phyloP scores from a whole-genome alignment of 2,329 filamentous ascomycete species.

The Ceratocystis cubensis region DNA sequence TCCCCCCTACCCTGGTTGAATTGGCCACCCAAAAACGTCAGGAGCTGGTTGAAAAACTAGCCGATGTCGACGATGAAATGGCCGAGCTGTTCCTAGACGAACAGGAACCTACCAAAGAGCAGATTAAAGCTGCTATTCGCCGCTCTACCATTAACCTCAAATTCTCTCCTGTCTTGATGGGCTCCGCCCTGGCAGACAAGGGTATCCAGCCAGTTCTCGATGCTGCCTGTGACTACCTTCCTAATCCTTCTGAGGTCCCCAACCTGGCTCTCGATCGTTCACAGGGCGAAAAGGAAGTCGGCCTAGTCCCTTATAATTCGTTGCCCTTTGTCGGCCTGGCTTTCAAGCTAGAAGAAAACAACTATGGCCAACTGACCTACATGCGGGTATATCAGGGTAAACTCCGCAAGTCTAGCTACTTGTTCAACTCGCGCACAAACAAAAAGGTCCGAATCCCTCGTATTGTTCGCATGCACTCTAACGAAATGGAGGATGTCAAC shows the following conservation, averaged over 20 bases:
- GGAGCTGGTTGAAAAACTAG: constrained; percentile 83
- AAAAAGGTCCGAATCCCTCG: constrained; percentile 95
- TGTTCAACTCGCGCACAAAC: constrained; percentile 86
- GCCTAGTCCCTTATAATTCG: constrained; percentile 84
- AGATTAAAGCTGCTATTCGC: constrained; percentile 88
- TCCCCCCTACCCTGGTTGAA: constrained; percentile 67
- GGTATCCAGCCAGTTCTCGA: constrained; percentile 93
- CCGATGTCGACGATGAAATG: constrained; percentile 96
- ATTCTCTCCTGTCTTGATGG: constrained; percentile 94
- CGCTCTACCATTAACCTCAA: constrained; percentile 77
- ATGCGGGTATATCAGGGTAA: constrained; percentile 95
- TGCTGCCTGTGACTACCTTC: constrained; percentile 88
- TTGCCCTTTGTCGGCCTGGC: constrained; percentile 89
- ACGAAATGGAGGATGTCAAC: constrained; percentile 93
- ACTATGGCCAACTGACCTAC: constrained; percentile 95
- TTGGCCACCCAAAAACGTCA: constrained; percentile 70
- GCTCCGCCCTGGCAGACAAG: constrained; percentile 88
- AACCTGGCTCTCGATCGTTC: constrained; percentile 80
- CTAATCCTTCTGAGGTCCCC: constrained; percentile 77
- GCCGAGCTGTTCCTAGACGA: constrained; percentile 91
- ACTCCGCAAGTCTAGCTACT: constrained; percentile 73
- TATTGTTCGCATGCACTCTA: constrained; percentile 98
- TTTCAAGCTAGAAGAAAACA: constrained; percentile 98
- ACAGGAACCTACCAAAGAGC: constrained; percentile 58
- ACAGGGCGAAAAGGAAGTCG: constrained; percentile 64